These are phyloP conservation scores for Fusarium longipes DNA, from an alignment of 2,329 filamentous ascomycete genomes.

Conservation along the genomic window DNA sequence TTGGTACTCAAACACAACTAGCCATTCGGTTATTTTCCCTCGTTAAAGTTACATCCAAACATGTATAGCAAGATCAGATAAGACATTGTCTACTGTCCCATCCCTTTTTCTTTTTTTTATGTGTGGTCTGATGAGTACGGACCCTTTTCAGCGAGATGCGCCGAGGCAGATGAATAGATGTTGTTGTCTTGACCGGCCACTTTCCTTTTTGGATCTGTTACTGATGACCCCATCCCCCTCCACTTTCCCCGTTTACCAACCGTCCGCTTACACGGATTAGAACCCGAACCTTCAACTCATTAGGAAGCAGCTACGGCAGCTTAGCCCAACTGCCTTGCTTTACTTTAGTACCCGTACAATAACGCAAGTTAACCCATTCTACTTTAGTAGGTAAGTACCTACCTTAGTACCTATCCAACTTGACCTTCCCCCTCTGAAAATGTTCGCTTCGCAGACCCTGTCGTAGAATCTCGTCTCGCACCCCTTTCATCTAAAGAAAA, in stretches of 20 bases:
- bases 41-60: constrained; percentile 10
- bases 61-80: constrained; percentile 19
- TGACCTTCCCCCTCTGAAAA: constrained; percentile 28
- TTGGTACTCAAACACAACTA: background rate
- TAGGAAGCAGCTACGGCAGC: background rate
- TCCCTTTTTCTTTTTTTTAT: constrained; percentile 5
- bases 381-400: no score
- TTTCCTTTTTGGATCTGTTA: constrained; percentile 44
- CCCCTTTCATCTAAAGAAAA: constrained; percentile 24
- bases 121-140: constrained; percentile 39
- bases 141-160: constrained; percentile 46
- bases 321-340: background rate
- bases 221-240: constrained; percentile 31
- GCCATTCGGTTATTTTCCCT: background rate
- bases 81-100: constrained; percentile 23
- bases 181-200: constrained; percentile 43
- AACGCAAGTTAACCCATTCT: background rate
- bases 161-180: constrained; percentile 35
- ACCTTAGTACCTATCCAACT: background rate
- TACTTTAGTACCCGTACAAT: background rate
- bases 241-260: constrained; percentile 8
- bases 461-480: constrained; percentile 21
- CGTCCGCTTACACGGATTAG: constrained; percentile 28
- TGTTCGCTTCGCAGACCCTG: constrained; percentile 21
- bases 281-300: constrained; percentile 13